phyloP scores from a whole-genome alignment of 495 filamentous ascomycete species.

The Margaritispora aquatica region DNA sequence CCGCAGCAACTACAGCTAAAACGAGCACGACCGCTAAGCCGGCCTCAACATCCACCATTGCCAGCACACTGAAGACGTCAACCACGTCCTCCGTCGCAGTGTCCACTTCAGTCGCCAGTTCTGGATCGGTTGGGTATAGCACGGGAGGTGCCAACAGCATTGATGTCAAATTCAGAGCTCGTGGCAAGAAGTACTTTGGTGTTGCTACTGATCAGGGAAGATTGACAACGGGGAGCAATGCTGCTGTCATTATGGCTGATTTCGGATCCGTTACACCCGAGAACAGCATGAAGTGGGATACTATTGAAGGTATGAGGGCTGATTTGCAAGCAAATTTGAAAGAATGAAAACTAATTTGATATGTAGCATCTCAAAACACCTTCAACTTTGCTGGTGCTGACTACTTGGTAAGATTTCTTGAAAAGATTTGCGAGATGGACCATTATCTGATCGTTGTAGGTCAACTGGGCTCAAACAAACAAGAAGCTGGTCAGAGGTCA shows the following conservation, averaged over 20 bases:
- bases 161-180: conserved; percentile 48
- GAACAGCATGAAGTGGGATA: conserved; percentile 35
- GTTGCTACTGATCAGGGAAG: conserved; percentile 47
- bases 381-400: conserved; percentile 14
- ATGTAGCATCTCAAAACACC: conserved; percentile 6
- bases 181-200: conserved; percentile 58
- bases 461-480: conserved; percentile 52
- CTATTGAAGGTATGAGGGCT: conserved; percentile 66
- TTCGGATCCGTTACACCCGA: conserved; percentile 61
- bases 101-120: not conserved
- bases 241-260: conserved; percentile 49
- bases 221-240: conserved; percentile 40
- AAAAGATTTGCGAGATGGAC: conserved; percentile 27
- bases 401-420: not conserved
- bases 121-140: not conserved
- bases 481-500: conserved; percentile 56
- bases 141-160: conserved; percentile 22
- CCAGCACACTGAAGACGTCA: not conserved
- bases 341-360: not conserved
- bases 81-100: not conserved
- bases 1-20: not conserved
- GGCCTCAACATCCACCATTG: not conserved
- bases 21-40: not conserved
- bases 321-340: too few species aligned
- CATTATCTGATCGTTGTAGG: conserved; percentile 40